Base-by-base conservation (phyloP, 495 filamentous ascomycete species). In the Mycothermus thermophilus region DNA sequence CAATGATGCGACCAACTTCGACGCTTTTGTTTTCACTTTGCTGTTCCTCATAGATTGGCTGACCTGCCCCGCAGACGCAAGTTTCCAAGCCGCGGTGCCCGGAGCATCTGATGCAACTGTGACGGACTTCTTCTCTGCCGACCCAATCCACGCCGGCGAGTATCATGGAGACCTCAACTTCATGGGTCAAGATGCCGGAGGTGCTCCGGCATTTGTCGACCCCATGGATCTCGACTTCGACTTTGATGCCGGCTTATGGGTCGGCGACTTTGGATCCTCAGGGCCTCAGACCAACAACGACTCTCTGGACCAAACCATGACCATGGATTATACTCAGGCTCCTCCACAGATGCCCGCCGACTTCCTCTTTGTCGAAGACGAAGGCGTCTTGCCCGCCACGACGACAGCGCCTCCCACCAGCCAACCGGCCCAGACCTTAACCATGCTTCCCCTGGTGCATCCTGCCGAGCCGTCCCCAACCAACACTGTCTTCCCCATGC, bases 181-280 rank as follows among this genome's bases (percentile, higher is more conserved):
- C 8, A 8, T 1, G 10, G 18, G 17, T 8, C 30, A 39, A 4
- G 37, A 28, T 28, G 30, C 4, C 3, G 15, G 30, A n/a, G 23
- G 16, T 42, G 34, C 44, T 64, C 19, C 63, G 64, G 48, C 55
- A 52, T 17, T 55, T 48, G 26, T 50, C 62, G 42, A 66, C 67
- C 39, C 48, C 34, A 65, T 66, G 63, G 54, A 55, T 33, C 58
- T 73, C 23, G 68, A 69, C 21, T 17, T 51, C 25, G 44, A 51
- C 31, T 28, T 48, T 9, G 48, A 51, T 13, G 32, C 28, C 4
- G 30, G 38, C 4, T 22, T 39, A 1, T 48, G 48, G 48, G 45
- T 38, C 5, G 37, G 36, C n/a, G 44, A 47, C 9, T 25, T 51
- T 14, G 38, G 42, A 5, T 17, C 18, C 13, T 35, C 35, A 5